Evolutionary conservation across 495 filamentous ascomycete species (phyloP).

Genomic region (Penicillium mononematosum): DNA sequence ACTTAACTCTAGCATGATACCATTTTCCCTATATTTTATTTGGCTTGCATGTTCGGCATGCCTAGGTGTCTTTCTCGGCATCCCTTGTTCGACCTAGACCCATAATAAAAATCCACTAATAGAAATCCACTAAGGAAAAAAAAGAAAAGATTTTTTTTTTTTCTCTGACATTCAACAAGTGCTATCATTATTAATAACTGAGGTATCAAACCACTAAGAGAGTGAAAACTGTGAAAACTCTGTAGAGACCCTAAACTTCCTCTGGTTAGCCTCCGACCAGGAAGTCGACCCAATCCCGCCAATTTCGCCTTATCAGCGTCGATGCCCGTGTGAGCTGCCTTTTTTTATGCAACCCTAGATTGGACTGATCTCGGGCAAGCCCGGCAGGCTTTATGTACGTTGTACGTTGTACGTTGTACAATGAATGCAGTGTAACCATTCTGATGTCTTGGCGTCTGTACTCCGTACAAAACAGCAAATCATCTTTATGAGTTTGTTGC

Average conservation of each 20-base stretch:
- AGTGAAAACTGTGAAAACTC: not conserved
- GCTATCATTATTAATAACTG: not conserved
- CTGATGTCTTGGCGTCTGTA: not conserved
- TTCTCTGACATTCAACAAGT: not conserved
- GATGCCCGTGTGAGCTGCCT: not conserved
- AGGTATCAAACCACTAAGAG: slow-evolving; percentile 13
- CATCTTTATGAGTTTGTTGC: not conserved
- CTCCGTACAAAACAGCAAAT: not conserved
- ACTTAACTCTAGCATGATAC: not conserved
- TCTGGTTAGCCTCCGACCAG: not conserved
- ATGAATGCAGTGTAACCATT: not conserved
- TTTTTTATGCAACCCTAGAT: not conserved
- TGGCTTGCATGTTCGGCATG: not conserved
- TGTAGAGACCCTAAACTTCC: not conserved
- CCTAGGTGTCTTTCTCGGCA: slow-evolving; percentile 2
- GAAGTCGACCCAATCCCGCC: not conserved
- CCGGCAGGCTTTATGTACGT: not conserved
- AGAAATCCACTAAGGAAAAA: slow-evolving; percentile 16
- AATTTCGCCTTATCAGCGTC: not conserved
- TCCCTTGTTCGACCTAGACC: slow-evolving; percentile 18
- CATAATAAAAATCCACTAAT: slow-evolving; percentile 15
- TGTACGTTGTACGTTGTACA: not conserved
- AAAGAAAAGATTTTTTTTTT: too few species aligned
- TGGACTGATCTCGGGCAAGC: not conserved
- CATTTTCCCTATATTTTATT: not conserved